Base-by-base conservation (phyloP, 2,329 filamentous ascomycete species). In the Xylariaceae sp. region DNA sequence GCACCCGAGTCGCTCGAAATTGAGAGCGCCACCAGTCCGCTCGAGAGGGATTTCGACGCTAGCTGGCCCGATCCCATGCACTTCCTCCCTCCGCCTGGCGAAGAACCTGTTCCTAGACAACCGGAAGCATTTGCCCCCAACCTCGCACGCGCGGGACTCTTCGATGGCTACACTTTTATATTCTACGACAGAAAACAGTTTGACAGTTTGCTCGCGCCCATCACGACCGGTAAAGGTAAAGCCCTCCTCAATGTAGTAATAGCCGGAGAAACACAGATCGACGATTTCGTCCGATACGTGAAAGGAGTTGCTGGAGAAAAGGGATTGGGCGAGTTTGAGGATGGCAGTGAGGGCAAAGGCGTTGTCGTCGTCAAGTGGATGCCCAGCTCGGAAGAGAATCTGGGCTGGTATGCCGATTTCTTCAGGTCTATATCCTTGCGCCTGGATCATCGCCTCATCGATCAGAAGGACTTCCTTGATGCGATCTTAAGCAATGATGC, bases 401-500 rank as follows among this genome's bases (percentile, higher is more conserved):
- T 76, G 51, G 74, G 80, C 9, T 95, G 89, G 89, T 89, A 83
- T 55, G 76, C 80, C 15, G 74, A 83, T 1, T 85, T 95, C 61
- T 80, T 86, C 60, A 85, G 79, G 5, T 74, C 84, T 7, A 81
- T 95, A 15, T 88, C 91, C 2, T 68, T 86, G 18, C 77, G 83
- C 43, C 79, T 95, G 12, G 86, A 91, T 56, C 91, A 95, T 67
- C 83, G 90, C 3, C 85, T 91, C 2, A 86, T 96, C 49, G 85
- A 92, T 62, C 91, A 96, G 66, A 91, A 87, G 54, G 92, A 96
- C 63, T 95, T 99, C 58, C 77, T 99, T 2, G 90, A 96, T 68
- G 88, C 88, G 1, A 94, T 99, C 43, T 73, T 97, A 26, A 84
- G 77, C n/a, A 87, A 87, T 47, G 86, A 97, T 71, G 83, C 89